phyloP scores from a whole-genome alignment of 2,329 filamentous ascomycete genomes.

The Exophiala oligosperma region DNA sequence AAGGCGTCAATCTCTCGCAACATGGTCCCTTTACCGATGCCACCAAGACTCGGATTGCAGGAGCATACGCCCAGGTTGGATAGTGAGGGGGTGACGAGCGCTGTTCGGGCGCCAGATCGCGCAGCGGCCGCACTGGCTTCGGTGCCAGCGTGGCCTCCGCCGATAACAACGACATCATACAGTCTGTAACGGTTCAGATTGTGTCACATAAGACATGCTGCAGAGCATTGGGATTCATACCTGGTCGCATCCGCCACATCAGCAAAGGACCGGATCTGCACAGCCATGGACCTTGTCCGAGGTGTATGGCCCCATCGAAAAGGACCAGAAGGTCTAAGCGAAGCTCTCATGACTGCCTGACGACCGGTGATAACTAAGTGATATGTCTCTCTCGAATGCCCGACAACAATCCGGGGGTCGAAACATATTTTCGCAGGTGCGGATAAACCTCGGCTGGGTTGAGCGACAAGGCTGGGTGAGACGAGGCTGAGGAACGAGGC shows the following conservation, averaged over 20 bases:
- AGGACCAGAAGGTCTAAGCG: slow-evolving; percentile 12
- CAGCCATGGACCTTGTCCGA: slow-evolving; percentile 22
- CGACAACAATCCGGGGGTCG: neutral
- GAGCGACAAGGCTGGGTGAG: neutral
- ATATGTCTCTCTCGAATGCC: neutral
- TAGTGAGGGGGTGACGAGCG: slow-evolving; percentile 81
- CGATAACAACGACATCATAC: slow-evolving; percentile 93
- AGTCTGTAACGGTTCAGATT: slow-evolving; percentile 47
- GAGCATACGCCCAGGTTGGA: slow-evolving; percentile 93
- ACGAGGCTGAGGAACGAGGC: neutral
- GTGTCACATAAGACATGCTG: neutral
- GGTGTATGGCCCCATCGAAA: slow-evolving; percentile 29
- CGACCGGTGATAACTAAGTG: neutral
- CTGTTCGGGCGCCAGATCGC: slow-evolving; percentile 82
- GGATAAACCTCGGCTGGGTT: slow-evolving; percentile 7
- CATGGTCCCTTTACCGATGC: slow-evolving; percentile 98
- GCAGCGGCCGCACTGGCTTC: slow-evolving; percentile 92
- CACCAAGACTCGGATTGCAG: slow-evolving; percentile 95
- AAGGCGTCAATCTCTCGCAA: slow-evolving; percentile 92
- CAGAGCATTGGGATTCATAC: slow-evolving; percentile 3
- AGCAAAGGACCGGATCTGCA: slow-evolving; percentile 27
- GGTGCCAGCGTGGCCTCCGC: slow-evolving; percentile 91
- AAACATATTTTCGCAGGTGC: slow-evolving; percentile 1
- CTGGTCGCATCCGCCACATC: slow-evolving; percentile 24
- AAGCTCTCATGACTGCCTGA: slow-evolving; percentile 14